Conservation (phyloP, 805 yeast genomes). For the Sugiyamaella floridensis region DNA sequence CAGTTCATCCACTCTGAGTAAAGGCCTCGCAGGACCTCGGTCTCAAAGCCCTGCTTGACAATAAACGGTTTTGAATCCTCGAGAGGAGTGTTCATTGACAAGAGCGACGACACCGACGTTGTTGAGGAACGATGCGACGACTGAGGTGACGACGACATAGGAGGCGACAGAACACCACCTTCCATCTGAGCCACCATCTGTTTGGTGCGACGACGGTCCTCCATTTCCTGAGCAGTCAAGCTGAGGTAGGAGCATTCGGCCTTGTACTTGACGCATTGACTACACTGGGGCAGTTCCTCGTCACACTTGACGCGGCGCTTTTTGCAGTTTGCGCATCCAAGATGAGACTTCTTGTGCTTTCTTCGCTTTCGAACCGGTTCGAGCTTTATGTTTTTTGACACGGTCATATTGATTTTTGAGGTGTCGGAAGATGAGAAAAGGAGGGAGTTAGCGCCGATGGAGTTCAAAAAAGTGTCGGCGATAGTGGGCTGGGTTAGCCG, state of each 20-base stretch:
- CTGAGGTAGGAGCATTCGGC: conserved; percentile 44
- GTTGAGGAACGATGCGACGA: conserved; percentile 8
- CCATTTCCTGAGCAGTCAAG: conserved; percentile 42
- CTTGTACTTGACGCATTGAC: conserved; percentile 45
- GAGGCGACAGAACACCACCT: not conserved
- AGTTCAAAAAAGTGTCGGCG: not conserved
- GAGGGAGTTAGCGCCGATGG: too few species aligned
- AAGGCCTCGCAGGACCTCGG: conserved; percentile 21
- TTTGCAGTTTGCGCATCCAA: conserved; percentile 62
- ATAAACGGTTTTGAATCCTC: conserved; percentile 8
- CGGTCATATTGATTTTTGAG: not conserved
- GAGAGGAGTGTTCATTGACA: conserved; percentile 1
- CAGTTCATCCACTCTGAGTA: conserved; percentile 23
- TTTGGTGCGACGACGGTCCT: conserved; percentile 19
- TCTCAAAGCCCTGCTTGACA: conserved; percentile 24
- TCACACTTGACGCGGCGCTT: conserved; percentile 59
- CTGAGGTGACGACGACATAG: not conserved
- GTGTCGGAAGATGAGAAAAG: not conserved
- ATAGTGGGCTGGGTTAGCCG: not conserved
- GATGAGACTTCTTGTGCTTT: conserved; percentile 8
- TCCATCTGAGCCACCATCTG: conserved; percentile 8
- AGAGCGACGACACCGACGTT: not conserved
- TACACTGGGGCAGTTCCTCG: conserved; percentile 53
- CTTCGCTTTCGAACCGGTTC: conserved; percentile 2
- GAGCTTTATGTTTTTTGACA: not conserved